A percentile compares a stretch with the other conserved stretches of the same genome.
These are phyloP conservation scores for Podosphaera aphanis DNA, from an alignment of 2,329 filamentous ascomycete genomes.

Conservation along the genomic window DNA sequence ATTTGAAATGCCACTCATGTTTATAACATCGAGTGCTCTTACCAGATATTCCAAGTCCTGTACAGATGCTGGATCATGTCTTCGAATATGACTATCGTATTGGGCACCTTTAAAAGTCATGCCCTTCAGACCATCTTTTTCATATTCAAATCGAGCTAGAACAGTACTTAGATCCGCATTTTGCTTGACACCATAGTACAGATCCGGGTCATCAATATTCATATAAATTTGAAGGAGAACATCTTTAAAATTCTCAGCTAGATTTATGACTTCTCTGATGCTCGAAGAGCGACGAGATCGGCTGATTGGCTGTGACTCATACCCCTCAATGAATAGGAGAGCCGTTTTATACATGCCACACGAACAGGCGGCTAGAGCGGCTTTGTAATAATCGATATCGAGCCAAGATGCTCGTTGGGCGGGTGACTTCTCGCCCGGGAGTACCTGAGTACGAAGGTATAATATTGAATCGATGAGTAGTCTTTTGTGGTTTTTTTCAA, in stretches of 20 bases:
- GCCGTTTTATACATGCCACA: conserved; percentile 79
- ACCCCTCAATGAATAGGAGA: conserved; percentile 59
- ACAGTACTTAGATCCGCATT: conserved; percentile 54
- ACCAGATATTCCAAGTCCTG: conserved; percentile 47
- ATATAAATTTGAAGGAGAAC: conserved; percentile 66
- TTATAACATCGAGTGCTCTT: conserved; percentile 54
- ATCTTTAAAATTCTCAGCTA: conserved; percentile 30
- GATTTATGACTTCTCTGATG: conserved; percentile 19
- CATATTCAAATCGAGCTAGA: conserved; percentile 65
- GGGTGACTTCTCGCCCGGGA: conserved; percentile 53
- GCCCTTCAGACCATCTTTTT: conserved; percentile 66
- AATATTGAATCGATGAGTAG: conserved; percentile 58
- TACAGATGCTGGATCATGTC: conserved; percentile 28
- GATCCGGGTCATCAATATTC: conserved; percentile 84
- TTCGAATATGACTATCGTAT: conserved; percentile 63
- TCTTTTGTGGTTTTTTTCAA: conserved; percentile 37
- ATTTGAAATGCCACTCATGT: conserved; percentile 66
- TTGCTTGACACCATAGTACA: conserved; percentile 78
- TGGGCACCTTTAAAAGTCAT: conserved; percentile 78
- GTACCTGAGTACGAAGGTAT: conserved; percentile 63
- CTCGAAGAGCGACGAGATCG: conserved; percentile 48
- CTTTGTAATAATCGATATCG: conserved; percentile 50
- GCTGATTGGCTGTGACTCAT: conserved; percentile 30
- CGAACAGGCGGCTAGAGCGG: conserved; percentile 45
- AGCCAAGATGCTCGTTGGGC: conserved; percentile 68